Base-by-base conservation (phyloP, 306 rosid genomes). In the Spatholobus suberectus region DNA sequence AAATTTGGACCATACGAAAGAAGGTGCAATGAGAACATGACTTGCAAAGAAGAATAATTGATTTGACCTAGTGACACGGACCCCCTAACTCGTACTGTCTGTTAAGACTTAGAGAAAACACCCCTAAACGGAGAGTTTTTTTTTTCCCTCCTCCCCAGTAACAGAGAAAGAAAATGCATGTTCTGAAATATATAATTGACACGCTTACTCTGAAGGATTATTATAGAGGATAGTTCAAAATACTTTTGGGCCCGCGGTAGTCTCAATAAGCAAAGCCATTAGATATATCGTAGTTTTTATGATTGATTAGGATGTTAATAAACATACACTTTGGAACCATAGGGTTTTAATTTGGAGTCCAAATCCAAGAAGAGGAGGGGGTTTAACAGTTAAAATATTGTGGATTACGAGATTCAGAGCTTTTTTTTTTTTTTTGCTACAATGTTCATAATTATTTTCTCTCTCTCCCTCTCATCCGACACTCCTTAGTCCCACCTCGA, bases 1-100 rank as follows among this genome's bases (percentile, higher is more conserved):
- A 26, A 73, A 0, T 32, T 32, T 51, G 65, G 62, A 11, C 65
- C 18, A 13, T 59, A 59, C 13, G 6, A 15, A 41, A 54, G 46
- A 51, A n/a, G 14, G 21, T 78, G 68, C 9, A 3, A 38, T 67
- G 13, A 49, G 26, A 46, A 37, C 73, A 34, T 65, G 43, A 46
- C 37, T 29, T 47, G 49, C 62, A 77, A 74, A 58, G 59, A 76
- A 61, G 21, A 44, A 44, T 43, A 54, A 27, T 34, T 46, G 35
- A 29, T 63, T 44, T 63, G 73, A 62, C 52, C 13, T 5, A 10
- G 8, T 44, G 61, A 44, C 61, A 41, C 41, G 2, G 40, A 55
- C 69, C 32, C 41, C 47, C 58, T 58, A 6, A 32, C 49, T 63
- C 14, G 29, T 8, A 52, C 43, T 76, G 40, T 70, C 58, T 41